phyloP scores from a whole-genome alignment of 805 yeast species.

The Cyberlindnera euphorbiiphila region DNA sequence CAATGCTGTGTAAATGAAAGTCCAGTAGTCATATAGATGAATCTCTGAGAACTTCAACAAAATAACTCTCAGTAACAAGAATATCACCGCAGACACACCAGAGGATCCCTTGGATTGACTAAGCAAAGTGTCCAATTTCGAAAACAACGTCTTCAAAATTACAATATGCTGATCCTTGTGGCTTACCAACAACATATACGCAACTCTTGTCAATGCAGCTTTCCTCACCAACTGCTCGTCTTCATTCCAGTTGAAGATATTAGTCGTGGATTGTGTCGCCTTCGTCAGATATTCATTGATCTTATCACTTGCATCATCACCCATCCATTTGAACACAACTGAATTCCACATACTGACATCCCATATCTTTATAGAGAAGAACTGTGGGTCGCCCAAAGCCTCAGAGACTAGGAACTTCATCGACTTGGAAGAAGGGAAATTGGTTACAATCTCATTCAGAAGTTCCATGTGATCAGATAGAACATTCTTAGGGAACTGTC shows the following conservation, averaged over 20 bases:
- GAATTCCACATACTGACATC: slow-evolving; percentile 45
- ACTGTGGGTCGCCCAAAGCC: slow-evolving; percentile 53
- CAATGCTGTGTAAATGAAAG: slow-evolving; percentile 57
- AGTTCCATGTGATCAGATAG: slow-evolving; percentile 43
- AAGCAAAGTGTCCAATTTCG: slow-evolving; percentile 40
- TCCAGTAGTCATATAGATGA: slow-evolving; percentile 70
- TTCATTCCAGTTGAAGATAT: slow-evolving; percentile 64
- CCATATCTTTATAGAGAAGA: slow-evolving; percentile 40
- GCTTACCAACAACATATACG: slow-evolving; percentile 59
- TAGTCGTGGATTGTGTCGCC: slow-evolving; percentile 42
- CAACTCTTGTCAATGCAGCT: slow-evolving; percentile 54
- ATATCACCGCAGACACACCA: slow-evolving; percentile 39
- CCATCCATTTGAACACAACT: slow-evolving; percentile 60
- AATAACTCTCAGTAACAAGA: slow-evolving; percentile 60
- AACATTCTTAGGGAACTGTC: slow-evolving; percentile 35
- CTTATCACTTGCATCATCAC: slow-evolving; percentile 52
- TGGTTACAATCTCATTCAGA: slow-evolving; percentile 31
- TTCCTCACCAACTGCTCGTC: slow-evolving; percentile 56
- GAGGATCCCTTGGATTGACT: slow-evolving; percentile 32
- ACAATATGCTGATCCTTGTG: slow-evolving; percentile 53
- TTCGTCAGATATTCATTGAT: slow-evolving; percentile 45
- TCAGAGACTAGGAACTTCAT: slow-evolving; percentile 71
- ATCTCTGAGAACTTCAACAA: slow-evolving; percentile 57
- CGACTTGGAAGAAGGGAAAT: slow-evolving; percentile 36
- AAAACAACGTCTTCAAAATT: slow-evolving; percentile 45